phyloP scores from a whole-genome alignment of 495 filamentous ascomycete species.

The Penicillium parvum region DNA sequence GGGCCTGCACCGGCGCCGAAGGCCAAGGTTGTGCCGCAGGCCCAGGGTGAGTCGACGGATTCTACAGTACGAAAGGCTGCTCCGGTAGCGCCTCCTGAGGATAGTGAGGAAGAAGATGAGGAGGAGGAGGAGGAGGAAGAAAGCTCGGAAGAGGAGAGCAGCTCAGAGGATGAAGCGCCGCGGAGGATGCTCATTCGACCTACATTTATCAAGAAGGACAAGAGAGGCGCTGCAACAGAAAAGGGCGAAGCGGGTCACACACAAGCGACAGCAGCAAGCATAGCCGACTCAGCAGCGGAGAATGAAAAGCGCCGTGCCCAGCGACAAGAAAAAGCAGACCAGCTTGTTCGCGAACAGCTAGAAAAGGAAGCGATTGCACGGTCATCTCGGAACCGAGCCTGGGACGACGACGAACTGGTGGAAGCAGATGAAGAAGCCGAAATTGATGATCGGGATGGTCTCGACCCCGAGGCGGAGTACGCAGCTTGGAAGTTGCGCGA shows the following conservation, averaged over 20 bases:
- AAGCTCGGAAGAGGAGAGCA: slow-evolving; percentile 51
- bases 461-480: slow-evolving; percentile 85
- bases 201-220: slow-evolving; percentile 84
- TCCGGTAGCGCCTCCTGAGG: slow-evolving; percentile 29
- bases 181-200: slow-evolving; percentile 74
- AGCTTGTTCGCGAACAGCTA: slow-evolving; percentile 82
- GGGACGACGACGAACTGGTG: slow-evolving; percentile 78
- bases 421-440: slow-evolving; percentile 57
- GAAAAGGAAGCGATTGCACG: slow-evolving; percentile 71
- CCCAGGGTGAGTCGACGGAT: slow-evolving; percentile 5
- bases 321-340: slow-evolving; percentile 64
- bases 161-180: slow-evolving; percentile 70
- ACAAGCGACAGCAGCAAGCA: slow-evolving; percentile 22
- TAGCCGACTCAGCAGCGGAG: slow-evolving; percentile 47
- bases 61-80: slow-evolving; percentile 3
- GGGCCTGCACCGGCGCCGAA: slow-evolving; percentile 15
- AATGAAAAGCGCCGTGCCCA: slow-evolving; percentile 52
- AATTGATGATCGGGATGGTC: slow-evolving; percentile 79
- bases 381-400: slow-evolving; percentile 70
- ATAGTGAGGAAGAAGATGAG: slow-evolving; percentile 58
- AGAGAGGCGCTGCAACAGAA: slow-evolving; percentile 46
- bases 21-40: slow-evolving; percentile 32
- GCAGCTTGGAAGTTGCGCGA: slow-evolving; percentile 94
- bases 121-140: slow-evolving; percentile 48
- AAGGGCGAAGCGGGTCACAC: slow-evolving; percentile 15